Evolutionary conservation across 2,329 filamentous ascomycete genomes (phyloP).

Genomic region (Thermothelomyces thermophilus): DNA sequence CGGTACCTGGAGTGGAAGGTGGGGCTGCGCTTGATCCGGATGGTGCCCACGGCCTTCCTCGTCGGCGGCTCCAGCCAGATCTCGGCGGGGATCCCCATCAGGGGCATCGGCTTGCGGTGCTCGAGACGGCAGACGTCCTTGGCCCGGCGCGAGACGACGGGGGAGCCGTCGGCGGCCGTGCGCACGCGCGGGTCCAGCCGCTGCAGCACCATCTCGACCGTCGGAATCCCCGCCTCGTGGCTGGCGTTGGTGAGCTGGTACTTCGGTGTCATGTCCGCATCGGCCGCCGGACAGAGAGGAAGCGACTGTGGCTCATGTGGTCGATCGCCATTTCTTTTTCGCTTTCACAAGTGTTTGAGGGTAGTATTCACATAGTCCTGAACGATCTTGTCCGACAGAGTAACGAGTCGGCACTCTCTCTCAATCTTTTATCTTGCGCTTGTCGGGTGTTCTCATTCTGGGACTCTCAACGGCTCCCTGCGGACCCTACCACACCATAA

Average conservation of each 20-base stretch:
- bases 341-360: no score
- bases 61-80: conserved; percentile 2
- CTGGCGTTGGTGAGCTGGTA: conserved; percentile 20
- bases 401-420: no score
- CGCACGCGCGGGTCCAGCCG: conserved; percentile 16
- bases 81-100: background rate
- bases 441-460: no score
- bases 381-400: no score
- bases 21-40: conserved; percentile 8
- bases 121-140: conserved; percentile 3
- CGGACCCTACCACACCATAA: no score
- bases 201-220: conserved; percentile 14
- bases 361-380: no score
- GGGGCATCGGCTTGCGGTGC: background rate
- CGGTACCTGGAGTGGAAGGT: conserved; percentile 11
- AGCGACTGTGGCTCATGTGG: conserved; percentile 17
- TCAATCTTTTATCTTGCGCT: no score
- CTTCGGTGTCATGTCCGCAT: conserved; percentile 3
- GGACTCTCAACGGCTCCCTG: no score
- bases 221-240: conserved; percentile 12
- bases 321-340: no score
- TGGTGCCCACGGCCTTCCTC: conserved; percentile 8
- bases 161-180: background rate
- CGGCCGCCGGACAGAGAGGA: conserved; percentile 16
- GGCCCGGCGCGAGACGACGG: background rate